phyloP scores from a whole-genome alignment of 441 rosid species.

The Arabidopsis hybrid region DNA sequence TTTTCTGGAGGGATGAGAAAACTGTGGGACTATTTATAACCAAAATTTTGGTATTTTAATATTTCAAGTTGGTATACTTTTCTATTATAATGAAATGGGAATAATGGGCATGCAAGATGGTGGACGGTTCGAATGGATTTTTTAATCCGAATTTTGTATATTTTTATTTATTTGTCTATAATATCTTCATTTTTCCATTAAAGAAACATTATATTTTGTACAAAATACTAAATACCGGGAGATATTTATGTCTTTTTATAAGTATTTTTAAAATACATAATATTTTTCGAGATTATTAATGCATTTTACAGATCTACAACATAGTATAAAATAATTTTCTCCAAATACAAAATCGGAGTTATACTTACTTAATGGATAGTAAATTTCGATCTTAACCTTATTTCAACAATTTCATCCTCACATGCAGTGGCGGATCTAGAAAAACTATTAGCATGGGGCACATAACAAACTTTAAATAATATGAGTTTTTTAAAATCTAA shows the following conservation, averaged over 20 bases:
- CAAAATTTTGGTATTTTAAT: conserved; percentile 34
- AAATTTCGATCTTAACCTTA: background rate
- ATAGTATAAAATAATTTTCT: background rate
- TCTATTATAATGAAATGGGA: background rate
- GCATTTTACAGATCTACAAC: background rate
- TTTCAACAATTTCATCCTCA: background rate
- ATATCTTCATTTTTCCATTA: background rate
- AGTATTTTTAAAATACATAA: too few relatives aligned
- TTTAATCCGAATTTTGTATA: background rate
- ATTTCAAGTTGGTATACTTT: conserved; percentile 44
- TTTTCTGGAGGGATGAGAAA: conserved; percentile 16
- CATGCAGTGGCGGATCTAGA: too few relatives aligned
- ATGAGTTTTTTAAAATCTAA: too few relatives aligned
- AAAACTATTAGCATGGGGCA: too few relatives aligned
- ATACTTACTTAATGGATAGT: background rate
- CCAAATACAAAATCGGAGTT: background rate
- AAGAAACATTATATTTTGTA: background rate
- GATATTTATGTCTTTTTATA: conserved; percentile 7
- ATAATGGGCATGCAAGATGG: conserved; percentile 44
- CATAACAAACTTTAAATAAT: too few relatives aligned
- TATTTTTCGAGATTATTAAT: too few relatives aligned
- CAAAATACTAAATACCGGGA: background rate
- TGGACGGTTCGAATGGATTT: conserved; percentile 23
- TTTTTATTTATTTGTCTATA: background rate
- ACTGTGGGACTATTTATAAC: conserved; percentile 41